Evolutionary conservation across 2,329 filamentous ascomycete species (phyloP), one percentile per base, ranked within the genome.

Genomic region (Beauveria varroae): DNA sequence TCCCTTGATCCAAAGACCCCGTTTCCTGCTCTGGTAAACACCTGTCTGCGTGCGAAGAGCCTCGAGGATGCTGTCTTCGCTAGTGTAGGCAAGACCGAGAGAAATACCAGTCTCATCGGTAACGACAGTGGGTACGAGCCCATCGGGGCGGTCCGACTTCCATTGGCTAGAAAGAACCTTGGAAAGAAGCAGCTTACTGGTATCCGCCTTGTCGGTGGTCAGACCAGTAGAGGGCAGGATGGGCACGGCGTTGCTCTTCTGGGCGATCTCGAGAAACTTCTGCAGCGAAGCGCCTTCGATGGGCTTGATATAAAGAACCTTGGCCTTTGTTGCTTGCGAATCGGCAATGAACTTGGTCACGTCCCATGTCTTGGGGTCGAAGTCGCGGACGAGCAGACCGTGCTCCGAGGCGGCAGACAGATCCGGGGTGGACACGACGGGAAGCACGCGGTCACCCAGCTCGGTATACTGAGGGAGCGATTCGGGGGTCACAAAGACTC

Each of bases 1-100:
- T 6, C 95, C 95, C 78, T 99, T 99, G 75, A 96, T 89, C 95
- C 95, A 99, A 30, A 99, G 76, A 0, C 95, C 95, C 50, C 95
- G 85, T 79, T 97, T 98, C 57, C 95, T 84, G 78, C 93, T 98
- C 76, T 97, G 92, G 73, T 99, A 99, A 43, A 98, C 93, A 37
- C 95, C 93, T 0, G 79, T 80, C 68, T 82, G 79, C 6, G 91
- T 96, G 69, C 85, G 85, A 63, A 99, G 73, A 43, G 93, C 93
- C 76, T 96, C 93, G 9, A 86, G 81, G 40, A 99, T 86, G 72
- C 93, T 98, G 74, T 96, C 90, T 65, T 89, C 86, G 70, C 90
- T 97, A 75, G 93, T 96, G 80, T 97, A 99, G 20, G 97, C 95
- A 65, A 99, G 77, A 0, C 95, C 95, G 16, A 99, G 79, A 9